Base-by-base conservation (phyloP, 2,329 filamentous ascomycete genomes). In the Trichoderma sp. region DNA sequence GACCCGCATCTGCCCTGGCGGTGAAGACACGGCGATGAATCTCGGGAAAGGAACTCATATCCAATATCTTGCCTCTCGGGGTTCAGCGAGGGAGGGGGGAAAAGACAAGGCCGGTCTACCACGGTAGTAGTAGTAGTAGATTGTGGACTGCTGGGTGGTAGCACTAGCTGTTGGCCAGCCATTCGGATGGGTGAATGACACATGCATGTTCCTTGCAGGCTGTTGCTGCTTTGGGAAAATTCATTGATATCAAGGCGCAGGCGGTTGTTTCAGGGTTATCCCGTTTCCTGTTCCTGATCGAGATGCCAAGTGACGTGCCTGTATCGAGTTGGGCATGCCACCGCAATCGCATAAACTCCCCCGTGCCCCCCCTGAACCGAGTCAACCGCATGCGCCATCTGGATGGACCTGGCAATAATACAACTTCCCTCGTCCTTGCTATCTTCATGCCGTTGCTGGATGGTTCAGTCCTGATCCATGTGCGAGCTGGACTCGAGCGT, bases 1-100 rank as follows among this genome's bases (percentile, higher is more conserved):
- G 60, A 51, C 60, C 60, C 50, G 48, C 60, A 34, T 47, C 26
- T 17, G n/a, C 41, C 59, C 14, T 45, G 28, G 60, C 26, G 50
- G 60, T 55, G 26, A 39, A 39, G 34, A 39, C 34, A 39, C 12
- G 12, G 34, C 34, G 34, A 39, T 14, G 34, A 39, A 3, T 39
- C 34, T 39, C 34, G 34, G 34, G 12, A 39, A 14, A 39, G 34
- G 12, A 14, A 39, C 34, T 39, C 14, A 39, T 39, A 14, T 39
- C 34, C 34, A 52, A 15, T 2, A 47, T 47, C 60, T 45, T 50
- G 19, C 50, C 10, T 7, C 41, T 50, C 43, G 7, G 34, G n/a
- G 26, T 26, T 41, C 12, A 45, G n/a, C 17, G 26, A 39, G 14
- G 34, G 34, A 10, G 12, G 34, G 41, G 34, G 50, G 26, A 26